These are phyloP conservation scores for Coemansia sp. DNA, from an alignment of 192 early-diverging fungal species.

Conservation along the genomic window DNA sequence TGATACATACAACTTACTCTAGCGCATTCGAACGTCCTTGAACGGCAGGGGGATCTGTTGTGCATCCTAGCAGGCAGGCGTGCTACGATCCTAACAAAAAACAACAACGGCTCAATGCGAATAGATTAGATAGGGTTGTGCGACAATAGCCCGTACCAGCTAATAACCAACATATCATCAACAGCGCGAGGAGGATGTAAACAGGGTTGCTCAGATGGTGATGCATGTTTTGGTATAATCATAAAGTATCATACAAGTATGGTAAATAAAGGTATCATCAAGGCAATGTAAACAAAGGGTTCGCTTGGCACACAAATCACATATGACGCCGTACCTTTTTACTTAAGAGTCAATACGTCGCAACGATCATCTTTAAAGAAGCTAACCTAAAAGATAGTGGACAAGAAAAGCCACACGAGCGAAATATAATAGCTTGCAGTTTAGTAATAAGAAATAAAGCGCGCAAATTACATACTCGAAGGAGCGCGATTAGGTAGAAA, in stretches of 20 bases:
- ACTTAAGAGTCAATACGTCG: not conserved
- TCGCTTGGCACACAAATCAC: not conserved
- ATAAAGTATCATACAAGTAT: constrained; percentile 21
- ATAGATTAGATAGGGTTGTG: not conserved
- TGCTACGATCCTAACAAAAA: not conserved
- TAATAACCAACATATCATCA: not conserved
- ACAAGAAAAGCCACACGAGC: not conserved
- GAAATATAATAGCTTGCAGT: not conserved
- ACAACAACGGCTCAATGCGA: not conserved
- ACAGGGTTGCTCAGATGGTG: constrained; percentile 49
- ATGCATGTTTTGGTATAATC: constrained; percentile 54
- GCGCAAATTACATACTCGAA: not conserved
- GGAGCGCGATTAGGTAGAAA: not conserved
- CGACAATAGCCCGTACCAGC: not conserved
- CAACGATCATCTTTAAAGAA: no score
- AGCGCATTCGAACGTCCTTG: not conserved
- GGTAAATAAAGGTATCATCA: constrained; percentile 46
- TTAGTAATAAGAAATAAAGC: not conserved
- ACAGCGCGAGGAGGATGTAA: not conserved
- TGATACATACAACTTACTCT: constrained; percentile 1
- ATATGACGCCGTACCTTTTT: not conserved
- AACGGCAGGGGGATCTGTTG: not conserved
- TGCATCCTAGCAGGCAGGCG: not conserved
- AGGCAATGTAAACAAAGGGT: constrained; percentile 18
- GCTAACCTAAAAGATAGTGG: not conserved